These are phyloP conservation scores for Houttuynia cordata DNA, from an alignment of 164 flowering plant genomes.

Conservation along the genomic window DNA sequence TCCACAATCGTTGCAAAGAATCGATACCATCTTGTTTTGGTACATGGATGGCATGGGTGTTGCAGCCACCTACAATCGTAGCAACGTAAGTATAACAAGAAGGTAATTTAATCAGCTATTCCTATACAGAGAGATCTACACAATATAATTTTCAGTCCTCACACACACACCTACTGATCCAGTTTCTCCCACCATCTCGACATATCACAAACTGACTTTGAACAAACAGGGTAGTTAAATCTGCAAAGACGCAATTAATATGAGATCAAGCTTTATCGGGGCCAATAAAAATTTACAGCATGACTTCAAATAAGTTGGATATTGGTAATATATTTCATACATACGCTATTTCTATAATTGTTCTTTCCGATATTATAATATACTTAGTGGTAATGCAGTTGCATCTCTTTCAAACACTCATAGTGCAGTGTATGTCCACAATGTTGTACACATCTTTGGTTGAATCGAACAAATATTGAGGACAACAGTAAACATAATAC, in stretches of 20 bases:
- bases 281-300: too few relatives aligned
- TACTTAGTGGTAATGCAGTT: slow-evolving; percentile 47
- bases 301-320: too few relatives aligned
- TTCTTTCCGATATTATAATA: too few relatives aligned
- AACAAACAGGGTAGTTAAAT: slow-evolving; percentile 76
- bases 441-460: slow-evolving; percentile 49
- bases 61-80: slow-evolving; percentile 43
- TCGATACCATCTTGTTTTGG: slow-evolving; percentile 75
- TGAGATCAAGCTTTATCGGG: slow-evolving; percentile 1
- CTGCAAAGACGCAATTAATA: slow-evolving; percentile 23
- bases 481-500: not conserved
- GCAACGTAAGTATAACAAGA: not conserved
- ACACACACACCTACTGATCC: slow-evolving; percentile 82
- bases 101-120: too few relatives aligned
- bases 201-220: slow-evolving; percentile 69
- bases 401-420: slow-evolving; percentile 73
- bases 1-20: slow-evolving; percentile 87
- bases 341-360: too few relatives aligned
- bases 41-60: slow-evolving; percentile 67
- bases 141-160: too few relatives aligned
- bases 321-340: too few relatives aligned
- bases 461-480: slow-evolving; percentile 83
- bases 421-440: slow-evolving; percentile 85
- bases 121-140: too few relatives aligned
- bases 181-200: slow-evolving; percentile 54